Conservation (phyloP, 2,329 filamentous ascomycete genomes). For the Neonectria magnoliae region DNA sequence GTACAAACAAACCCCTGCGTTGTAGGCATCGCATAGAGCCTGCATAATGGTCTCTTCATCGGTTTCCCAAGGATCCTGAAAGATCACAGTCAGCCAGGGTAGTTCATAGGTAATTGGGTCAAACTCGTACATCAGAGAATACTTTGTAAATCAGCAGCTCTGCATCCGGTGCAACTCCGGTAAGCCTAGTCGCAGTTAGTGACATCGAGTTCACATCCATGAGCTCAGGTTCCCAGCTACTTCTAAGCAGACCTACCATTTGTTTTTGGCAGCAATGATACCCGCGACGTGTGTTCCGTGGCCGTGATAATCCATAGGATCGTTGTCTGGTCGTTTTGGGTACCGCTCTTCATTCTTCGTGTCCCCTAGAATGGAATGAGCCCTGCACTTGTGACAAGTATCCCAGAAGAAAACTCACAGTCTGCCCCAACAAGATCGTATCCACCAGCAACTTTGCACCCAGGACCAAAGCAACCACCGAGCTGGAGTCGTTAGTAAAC, state of each 20-base stretch:
- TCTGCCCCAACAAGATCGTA: conserved; percentile 50
- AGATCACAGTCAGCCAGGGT: background rate
- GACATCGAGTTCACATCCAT: background rate
- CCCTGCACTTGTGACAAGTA: background rate
- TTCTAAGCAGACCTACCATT: conserved; percentile 38
- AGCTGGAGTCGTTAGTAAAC: conserved; percentile 41
- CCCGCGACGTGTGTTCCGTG: conserved; percentile 58
- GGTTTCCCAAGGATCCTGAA: conserved; percentile 44
- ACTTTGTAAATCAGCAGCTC: conserved; percentile 57
- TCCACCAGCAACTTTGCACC: conserved; percentile 51
- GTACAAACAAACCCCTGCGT: conserved; percentile 42
- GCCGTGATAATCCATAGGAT: conserved; percentile 48
- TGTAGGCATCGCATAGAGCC: conserved; percentile 50
- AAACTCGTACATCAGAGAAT: conserved; percentile 47
- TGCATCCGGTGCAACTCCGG: conserved; percentile 57
- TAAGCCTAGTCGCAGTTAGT: conserved; percentile 46
- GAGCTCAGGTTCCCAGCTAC: background rate
- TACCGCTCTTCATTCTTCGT: conserved; percentile 42
- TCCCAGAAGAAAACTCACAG: conserved; percentile 36
- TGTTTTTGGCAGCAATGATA: conserved; percentile 58
- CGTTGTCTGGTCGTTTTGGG: conserved; percentile 47
- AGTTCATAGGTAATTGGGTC: background rate
- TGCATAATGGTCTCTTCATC: conserved; percentile 50
- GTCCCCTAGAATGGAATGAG: conserved; percentile 42
- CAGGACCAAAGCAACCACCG: conserved; percentile 52